Evolutionary conservation across 768 basidiomycete genomes (phyloP).

Genomic region (Pulveroboletus sp.): DNA sequence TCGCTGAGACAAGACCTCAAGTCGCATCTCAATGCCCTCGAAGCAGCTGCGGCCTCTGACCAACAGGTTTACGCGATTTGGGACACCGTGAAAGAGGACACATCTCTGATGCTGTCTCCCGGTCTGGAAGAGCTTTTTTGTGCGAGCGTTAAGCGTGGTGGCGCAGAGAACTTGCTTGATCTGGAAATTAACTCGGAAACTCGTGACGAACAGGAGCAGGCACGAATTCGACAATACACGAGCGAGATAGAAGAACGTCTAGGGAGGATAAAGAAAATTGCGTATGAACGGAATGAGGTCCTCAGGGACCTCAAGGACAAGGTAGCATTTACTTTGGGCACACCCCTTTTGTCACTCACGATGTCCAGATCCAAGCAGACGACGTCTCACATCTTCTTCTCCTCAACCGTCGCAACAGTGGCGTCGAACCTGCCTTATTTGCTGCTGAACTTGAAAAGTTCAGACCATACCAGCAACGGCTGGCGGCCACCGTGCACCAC

Average conservation of each 20-base stretch:
- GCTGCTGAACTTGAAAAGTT: constrained; percentile 96
- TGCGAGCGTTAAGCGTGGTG: constrained; percentile 42
- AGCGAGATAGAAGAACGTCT: constrained; percentile 75
- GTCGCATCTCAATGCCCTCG: constrained; percentile 62
- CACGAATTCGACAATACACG: constrained; percentile 61
- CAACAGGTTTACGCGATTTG: constrained; percentile 69
- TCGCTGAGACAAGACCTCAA: constrained; percentile 74
- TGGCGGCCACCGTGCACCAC: constrained; percentile 71
- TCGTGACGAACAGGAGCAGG: constrained; percentile 62
- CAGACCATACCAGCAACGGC: constrained; percentile 80
- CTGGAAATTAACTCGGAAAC: constrained; percentile 60
- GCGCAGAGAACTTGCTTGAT: constrained; percentile 56
- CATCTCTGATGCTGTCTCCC: constrained; percentile 55
- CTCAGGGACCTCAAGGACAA: constrained; percentile 96
- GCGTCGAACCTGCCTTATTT: constrained; percentile 83
- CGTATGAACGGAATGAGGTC: constrained; percentile 78
- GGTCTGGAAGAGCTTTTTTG: constrained; percentile 61
- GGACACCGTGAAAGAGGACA: constrained; percentile 62
- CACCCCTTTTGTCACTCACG: neutral
- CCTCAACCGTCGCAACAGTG: constrained; percentile 79
- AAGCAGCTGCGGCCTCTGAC: constrained; percentile 77
- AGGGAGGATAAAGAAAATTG: constrained; percentile 74
- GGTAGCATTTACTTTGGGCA: constrained; percentile 37
- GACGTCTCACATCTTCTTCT: constrained; percentile 94
- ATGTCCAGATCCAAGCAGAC: constrained; percentile 81